phyloP scores from a whole-genome alignment of 2,329 filamentous ascomycete genomes.

The Laburnicola sp. region DNA sequence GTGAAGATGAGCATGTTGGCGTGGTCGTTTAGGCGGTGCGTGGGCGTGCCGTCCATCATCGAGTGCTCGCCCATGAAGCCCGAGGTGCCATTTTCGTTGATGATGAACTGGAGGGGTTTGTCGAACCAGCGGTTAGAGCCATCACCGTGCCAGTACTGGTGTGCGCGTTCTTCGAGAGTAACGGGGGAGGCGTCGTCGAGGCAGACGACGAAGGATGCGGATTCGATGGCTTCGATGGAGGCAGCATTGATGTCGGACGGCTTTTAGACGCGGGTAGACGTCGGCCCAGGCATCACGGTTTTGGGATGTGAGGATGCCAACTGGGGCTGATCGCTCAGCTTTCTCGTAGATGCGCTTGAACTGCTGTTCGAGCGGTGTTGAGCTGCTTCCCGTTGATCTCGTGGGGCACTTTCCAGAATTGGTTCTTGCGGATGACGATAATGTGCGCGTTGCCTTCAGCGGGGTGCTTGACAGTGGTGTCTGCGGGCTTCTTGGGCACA shows the following conservation, averaged over 20 bases:
- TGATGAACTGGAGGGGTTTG: slow-evolving; percentile 92
- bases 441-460: slow-evolving; percentile 80
- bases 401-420: slow-evolving; percentile 90
- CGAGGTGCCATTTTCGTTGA: slow-evolving; percentile 94
- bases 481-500: slow-evolving; percentile 77
- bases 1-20: slow-evolving; percentile 89
- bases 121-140: slow-evolving; percentile 94
- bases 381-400: slow-evolving; percentile 55
- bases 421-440: slow-evolving; percentile 88
- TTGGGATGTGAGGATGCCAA: no score
- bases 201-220: slow-evolving; percentile 84
- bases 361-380: slow-evolving; percentile 50
- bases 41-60: slow-evolving; percentile 64
- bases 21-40: slow-evolving; percentile 94
- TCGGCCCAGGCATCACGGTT: no score
- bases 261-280: no score
- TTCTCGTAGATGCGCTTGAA: slow-evolving; percentile 83
- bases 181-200: slow-evolving; percentile 86
- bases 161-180: slow-evolving; percentile 88
- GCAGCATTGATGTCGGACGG: no score
- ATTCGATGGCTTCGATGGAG: slow-evolving; percentile 73
- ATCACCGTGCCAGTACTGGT: slow-evolving; percentile 95
- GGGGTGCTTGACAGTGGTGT: slow-evolving; percentile 81
- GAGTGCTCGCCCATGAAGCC: slow-evolving; percentile 49
- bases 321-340: slow-evolving; percentile 58